Evolutionary conservation across 441 rosid genomes (phyloP).

Genomic region (Dalechampia spathulata): DNA sequence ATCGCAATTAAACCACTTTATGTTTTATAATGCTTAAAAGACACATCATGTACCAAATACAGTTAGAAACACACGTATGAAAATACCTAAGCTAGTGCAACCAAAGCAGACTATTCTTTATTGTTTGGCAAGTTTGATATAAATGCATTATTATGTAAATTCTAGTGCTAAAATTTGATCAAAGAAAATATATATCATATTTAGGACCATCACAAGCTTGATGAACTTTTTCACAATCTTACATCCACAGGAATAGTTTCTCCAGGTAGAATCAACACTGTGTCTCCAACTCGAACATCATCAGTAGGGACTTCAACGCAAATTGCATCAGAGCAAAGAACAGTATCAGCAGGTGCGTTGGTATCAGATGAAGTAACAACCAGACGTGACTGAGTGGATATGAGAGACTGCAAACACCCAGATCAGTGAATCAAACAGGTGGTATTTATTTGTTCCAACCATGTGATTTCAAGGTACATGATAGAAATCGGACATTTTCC

Average conservation of each 20-base stretch:
- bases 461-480: not conserved
- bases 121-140: not conserved
- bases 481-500: not conserved
- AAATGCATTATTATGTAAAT: not conserved
- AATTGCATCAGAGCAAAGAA: constrained; percentile 72
- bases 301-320: constrained; percentile 80
- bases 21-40: not conserved
- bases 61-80: not conserved
- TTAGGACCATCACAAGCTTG: constrained; percentile 6
- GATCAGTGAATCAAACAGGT: constrained; percentile 13
- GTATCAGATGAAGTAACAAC: constrained; percentile 70
- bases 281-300: constrained; percentile 85
- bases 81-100: not conserved
- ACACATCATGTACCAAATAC: too few relatives aligned
- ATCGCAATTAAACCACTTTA: not conserved
- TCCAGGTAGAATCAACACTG: constrained; percentile 80
- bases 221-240: constrained; percentile 26
- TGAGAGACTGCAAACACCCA: constrained; percentile 59
- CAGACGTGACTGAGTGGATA: constrained; percentile 82
- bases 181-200: constrained; percentile 1
- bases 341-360: constrained; percentile 47
- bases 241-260: constrained; percentile 95
- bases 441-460: not conserved
- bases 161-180: constrained; percentile 2
- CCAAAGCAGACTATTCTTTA: not conserved